Percentiles rank a stretch among this genome's conserved stretches.
Evolutionary conservation across 177 flowering plant species (phyloP).

Genomic region (Vitis hybrid): DNA sequence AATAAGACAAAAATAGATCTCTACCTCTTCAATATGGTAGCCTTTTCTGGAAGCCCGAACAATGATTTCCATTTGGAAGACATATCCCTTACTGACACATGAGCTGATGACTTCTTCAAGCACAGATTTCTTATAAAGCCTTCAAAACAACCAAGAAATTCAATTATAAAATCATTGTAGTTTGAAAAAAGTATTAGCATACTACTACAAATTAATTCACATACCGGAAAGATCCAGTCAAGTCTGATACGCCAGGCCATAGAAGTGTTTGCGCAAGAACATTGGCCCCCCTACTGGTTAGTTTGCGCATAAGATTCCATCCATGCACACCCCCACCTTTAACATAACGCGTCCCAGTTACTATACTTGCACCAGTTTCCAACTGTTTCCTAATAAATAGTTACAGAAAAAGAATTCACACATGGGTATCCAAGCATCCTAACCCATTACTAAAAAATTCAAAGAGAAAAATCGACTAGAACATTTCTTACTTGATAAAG

Average conservation of each 20-base stretch:
- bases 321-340: constrained; percentile 98
- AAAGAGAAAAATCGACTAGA: not conserved
- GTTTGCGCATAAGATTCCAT: constrained; percentile 98
- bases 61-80: constrained; percentile 99
- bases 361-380: constrained; percentile 91
- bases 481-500: constrained; percentile 77
- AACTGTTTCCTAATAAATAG: constrained; percentile 67
- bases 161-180: constrained; percentile 3
- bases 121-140: constrained; percentile 81
- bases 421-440: not conserved
- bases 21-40: constrained; percentile 94
- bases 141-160: constrained; percentile 23
- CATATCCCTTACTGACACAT: constrained; percentile 94
- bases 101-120: constrained; percentile 89
- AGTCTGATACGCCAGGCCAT: constrained; percentile 99
- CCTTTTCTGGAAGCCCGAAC: constrained; percentile 93
- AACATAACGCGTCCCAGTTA: constrained; percentile 95
- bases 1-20: constrained; percentile 1
- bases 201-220: not conserved
- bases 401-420: not conserved
- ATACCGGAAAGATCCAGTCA: constrained; percentile 97
- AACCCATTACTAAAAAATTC: constrained; percentile 1
- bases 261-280: constrained; percentile 95
- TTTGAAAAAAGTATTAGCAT: not conserved
- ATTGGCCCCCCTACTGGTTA: constrained; percentile 98